Evolutionary conservation across 2,329 filamentous ascomycete species (phyloP).

Genomic region (Venturia asperata): DNA sequence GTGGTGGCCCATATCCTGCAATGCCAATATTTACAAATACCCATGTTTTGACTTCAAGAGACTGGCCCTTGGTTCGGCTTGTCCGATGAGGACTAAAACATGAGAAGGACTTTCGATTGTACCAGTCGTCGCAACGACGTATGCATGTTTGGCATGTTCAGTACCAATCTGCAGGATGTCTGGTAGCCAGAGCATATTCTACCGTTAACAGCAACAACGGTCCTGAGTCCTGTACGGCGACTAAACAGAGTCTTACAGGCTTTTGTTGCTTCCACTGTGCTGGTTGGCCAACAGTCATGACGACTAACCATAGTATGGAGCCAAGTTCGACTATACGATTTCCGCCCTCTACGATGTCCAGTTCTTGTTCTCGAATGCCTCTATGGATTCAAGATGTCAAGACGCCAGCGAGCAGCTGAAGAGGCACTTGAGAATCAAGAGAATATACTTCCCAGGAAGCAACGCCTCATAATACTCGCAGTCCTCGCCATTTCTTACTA

Average conservation of each 20-base stretch:
- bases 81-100: background rate
- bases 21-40: no score
- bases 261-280: background rate
- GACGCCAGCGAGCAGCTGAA: slow-evolving; percentile 31
- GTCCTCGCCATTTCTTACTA: slow-evolving; percentile 13
- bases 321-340: background rate
- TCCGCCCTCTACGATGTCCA: background rate
- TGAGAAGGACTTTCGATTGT: background rate
- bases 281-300: background rate
- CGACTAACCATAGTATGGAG: background rate
- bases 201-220: no score
- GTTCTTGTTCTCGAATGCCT: background rate
- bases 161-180: background rate
- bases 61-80: background rate
- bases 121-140: background rate
- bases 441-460: slow-evolving; percentile 14
- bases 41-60: background rate
- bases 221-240: background rate
- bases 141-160: background rate
- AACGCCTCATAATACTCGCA: slow-evolving; percentile 9
- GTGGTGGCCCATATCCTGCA: no score
- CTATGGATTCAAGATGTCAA: background rate
- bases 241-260: background rate
- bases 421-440: slow-evolving; percentile 36
- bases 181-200: background rate